These are phyloP conservation scores for Zarea fungicola DNA, from an alignment of 2,329 filamentous ascomycete species.

Conservation along the genomic window DNA sequence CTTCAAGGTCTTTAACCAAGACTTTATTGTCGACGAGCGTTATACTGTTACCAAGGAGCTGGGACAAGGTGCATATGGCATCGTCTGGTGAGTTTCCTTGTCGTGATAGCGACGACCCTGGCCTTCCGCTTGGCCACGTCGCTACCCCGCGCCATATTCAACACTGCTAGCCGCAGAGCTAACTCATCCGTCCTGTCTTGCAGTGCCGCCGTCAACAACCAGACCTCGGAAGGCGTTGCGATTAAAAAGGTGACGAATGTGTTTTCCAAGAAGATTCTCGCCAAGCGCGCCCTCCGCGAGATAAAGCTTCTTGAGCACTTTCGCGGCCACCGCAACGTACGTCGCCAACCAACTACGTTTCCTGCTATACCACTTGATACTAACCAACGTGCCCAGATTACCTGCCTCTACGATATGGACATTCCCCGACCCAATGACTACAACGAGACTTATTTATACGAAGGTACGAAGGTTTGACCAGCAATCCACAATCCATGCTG, in stretches of 20 bases:
- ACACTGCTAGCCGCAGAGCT: not conserved
- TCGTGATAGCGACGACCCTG: not conserved
- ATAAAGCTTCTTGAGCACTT: constrained; percentile 99
- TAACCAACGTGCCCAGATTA: constrained; percentile 76
- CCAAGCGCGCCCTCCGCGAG: constrained; percentile 94
- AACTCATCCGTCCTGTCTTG: constrained; percentile 14
- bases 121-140: not conserved
- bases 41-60: constrained; percentile 99
- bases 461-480: constrained; percentile 87
- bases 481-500: not conserved
- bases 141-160: constrained; percentile 15
- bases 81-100: constrained; percentile 71
- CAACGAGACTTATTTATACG: constrained; percentile 98
- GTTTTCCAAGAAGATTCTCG: constrained; percentile 99
- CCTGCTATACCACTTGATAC: too few relatives aligned
- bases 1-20: constrained; percentile 99
- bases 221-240: constrained; percentile 88
- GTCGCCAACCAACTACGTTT: constrained; percentile 26
- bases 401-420: constrained; percentile 98
- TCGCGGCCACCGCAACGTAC: constrained; percentile 78
- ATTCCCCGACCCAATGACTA: constrained; percentile 96
- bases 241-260: constrained; percentile 99
- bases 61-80: constrained; percentile 95
- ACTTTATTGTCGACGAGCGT: constrained; percentile 96
- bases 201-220: constrained; percentile 87